These are phyloP conservation scores for Sporobolomyces phaffii DNA, from an alignment of 768 basidiomycete species.

Conservation along the genomic window DNA sequence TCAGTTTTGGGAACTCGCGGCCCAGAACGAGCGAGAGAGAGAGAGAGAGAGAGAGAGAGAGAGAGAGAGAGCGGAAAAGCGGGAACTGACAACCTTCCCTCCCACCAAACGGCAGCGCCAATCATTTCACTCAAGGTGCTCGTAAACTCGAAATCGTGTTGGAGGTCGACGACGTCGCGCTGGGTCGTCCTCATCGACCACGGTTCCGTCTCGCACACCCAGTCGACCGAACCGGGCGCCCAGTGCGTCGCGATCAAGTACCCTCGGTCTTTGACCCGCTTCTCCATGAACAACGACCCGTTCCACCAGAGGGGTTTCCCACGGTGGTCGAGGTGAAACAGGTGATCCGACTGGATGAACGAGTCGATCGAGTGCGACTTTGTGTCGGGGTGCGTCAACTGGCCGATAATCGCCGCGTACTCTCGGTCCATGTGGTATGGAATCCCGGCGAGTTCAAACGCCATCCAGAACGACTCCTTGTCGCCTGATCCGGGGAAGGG, in stretches of 20 bases:
- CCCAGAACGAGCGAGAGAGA: no score
- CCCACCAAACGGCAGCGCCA: slow-evolving; percentile 29
- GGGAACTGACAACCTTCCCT: slow-evolving; percentile 28
- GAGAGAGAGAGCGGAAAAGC: no score
- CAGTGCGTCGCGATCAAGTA: slow-evolving; percentile 36
- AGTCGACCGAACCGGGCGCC: slow-evolving; percentile 24
- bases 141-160: slow-evolving; percentile 18
- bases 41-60: no score
- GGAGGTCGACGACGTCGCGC: slow-evolving; percentile 26
- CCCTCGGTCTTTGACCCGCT: slow-evolving; percentile 30
- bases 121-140: slow-evolving; percentile 33
- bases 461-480: slow-evolving; percentile 40
- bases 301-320: slow-evolving; percentile 25
- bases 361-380: slow-evolving; percentile 35
- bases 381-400: slow-evolving; percentile 33
- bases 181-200: slow-evolving; percentile 32
- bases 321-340: slow-evolving; percentile 32
- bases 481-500: slow-evolving; percentile 19
- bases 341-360: slow-evolving; percentile 32
- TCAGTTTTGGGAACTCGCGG: background rate
- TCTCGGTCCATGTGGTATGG: slow-evolving; percentile 27
- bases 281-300: slow-evolving; percentile 25
- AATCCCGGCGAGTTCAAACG: slow-evolving; percentile 23
- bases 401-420: slow-evolving; percentile 34
- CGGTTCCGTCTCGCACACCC: slow-evolving; percentile 35